phyloP scores from a whole-genome alignment of 495 filamentous ascomycete genomes.

The Penicillium simplicissimum region DNA sequence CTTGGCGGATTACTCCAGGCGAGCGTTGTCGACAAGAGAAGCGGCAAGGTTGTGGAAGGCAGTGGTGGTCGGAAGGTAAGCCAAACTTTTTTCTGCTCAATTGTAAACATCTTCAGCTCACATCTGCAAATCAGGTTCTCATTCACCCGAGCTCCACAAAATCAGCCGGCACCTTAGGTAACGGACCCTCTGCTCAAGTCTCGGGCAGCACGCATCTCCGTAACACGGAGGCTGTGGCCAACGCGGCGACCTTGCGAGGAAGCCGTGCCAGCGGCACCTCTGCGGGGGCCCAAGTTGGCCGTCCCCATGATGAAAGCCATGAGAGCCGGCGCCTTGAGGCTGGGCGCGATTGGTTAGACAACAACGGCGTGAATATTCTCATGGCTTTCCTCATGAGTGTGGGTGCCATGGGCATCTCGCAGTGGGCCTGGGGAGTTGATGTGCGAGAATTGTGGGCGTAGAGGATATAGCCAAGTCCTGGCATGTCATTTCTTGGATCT shows the following conservation, averaged over 20 bases:
- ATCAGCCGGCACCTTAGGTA: slow-evolving; percentile 7
- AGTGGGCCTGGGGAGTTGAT: slow-evolving; percentile 42
- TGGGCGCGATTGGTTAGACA: slow-evolving; percentile 79
- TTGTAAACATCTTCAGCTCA: neutral
- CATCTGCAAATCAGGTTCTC: slow-evolving; percentile 35
- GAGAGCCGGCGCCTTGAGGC: slow-evolving; percentile 71
- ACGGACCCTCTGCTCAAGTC: neutral
- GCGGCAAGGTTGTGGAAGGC: slow-evolving; percentile 87
- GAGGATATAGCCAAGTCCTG: neutral
- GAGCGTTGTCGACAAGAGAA: slow-evolving; percentile 79
- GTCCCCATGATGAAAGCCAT: slow-evolving; percentile 41
- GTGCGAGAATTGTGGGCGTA: slow-evolving; percentile 19
- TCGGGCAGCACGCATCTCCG: slow-evolving; percentile 19
- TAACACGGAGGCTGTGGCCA: slow-evolving; percentile 36
- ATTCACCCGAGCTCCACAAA: slow-evolving; percentile 36
- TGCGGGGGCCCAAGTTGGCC: slow-evolving; percentile 12
- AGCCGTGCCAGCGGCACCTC: slow-evolving; percentile 21
- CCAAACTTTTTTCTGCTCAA: neutral
- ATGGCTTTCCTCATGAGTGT: slow-evolving; percentile 85
- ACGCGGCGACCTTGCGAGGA: slow-evolving; percentile 35
- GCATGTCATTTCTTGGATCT: neutral
- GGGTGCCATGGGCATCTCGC: slow-evolving; percentile 66
- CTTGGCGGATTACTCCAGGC: slow-evolving; percentile 84
- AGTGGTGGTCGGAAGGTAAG: slow-evolving; percentile 75
- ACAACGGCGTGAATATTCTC: slow-evolving; percentile 89